Evolutionary conservation across 345 rosid genomes (phyloP).

Genomic region (Camelina sativa): DNA sequence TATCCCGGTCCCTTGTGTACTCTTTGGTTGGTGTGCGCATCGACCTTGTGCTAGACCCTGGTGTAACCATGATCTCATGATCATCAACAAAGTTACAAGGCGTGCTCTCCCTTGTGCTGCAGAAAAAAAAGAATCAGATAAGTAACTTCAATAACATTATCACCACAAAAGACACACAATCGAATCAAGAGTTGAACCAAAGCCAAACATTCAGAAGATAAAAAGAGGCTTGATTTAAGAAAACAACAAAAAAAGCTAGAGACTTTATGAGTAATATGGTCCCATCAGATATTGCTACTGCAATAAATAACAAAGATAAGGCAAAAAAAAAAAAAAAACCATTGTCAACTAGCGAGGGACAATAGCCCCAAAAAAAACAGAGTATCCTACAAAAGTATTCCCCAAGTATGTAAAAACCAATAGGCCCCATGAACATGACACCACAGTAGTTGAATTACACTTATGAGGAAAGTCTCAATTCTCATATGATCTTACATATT

Average conservation of each 20-base stretch:
- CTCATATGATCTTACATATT: slow-evolving; percentile 25
- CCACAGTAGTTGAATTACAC: slow-evolving; percentile 44
- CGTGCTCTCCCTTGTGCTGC: slow-evolving; percentile 65
- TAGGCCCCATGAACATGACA: slow-evolving; percentile 48
- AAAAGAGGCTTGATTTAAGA: slow-evolving; percentile 9
- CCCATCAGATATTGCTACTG: slow-evolving; percentile 34
- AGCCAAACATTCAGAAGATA: slow-evolving; percentile 4
- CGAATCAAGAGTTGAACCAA: background rate
- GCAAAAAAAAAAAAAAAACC: background rate
- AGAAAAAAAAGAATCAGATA: slow-evolving; percentile 33
- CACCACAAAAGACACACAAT: slow-evolving; percentile 12
- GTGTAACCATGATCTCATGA: slow-evolving; percentile 45
- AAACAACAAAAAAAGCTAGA: slow-evolving; percentile 17
- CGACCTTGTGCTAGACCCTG: slow-evolving; percentile 59
- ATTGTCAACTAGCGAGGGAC: slow-evolving; percentile 20
- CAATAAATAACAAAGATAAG: slow-evolving; percentile 37
- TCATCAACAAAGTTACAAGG: slow-evolving; percentile 60
- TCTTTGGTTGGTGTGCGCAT: slow-evolving; percentile 32
- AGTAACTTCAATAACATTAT: slow-evolving; percentile 5
- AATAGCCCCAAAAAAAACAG: slow-evolving; percentile 29
- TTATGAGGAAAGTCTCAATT: slow-evolving; percentile 37
- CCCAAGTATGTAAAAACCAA: slow-evolving; percentile 36
- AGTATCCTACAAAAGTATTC: slow-evolving; percentile 42
- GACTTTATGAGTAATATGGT: slow-evolving; percentile 29
- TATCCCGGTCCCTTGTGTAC: slow-evolving; percentile 42